Conservation (phyloP, 2,329 filamentous ascomycete genomes). For the Ascochyta viciae-villosae region DNA sequence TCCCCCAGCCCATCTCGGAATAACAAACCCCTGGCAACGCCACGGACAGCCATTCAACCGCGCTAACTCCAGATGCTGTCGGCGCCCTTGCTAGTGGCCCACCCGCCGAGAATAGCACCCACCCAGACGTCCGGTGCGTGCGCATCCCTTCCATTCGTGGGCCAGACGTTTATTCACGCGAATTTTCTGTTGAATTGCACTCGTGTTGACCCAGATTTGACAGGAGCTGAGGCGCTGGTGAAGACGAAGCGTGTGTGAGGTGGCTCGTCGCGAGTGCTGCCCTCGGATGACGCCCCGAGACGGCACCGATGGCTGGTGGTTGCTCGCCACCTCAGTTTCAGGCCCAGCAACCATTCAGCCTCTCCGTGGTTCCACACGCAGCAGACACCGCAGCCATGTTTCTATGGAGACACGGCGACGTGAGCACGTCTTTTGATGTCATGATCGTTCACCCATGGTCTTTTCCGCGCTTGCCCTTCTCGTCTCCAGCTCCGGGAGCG, state of each 20-base stretch:
- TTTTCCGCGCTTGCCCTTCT: constrained; percentile 16
- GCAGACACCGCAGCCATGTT: constrained; percentile 17
- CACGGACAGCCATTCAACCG: constrained; percentile 10
- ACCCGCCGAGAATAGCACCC: constrained; percentile 18
- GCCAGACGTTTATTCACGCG: constrained; percentile 8
- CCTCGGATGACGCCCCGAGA: not conserved
- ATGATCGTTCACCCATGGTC: constrained; percentile 6
- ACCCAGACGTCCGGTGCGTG: constrained; percentile 6
- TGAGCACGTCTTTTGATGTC: constrained; percentile 18
- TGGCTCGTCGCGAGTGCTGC: not conserved
- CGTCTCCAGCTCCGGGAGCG: constrained; percentile 11
- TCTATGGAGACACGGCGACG: constrained; percentile 19
- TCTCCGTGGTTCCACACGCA: constrained; percentile 15
- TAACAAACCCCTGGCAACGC: constrained; percentile 17
- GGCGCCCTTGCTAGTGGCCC: constrained; percentile 2
- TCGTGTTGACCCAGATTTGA: constrained; percentile 12
- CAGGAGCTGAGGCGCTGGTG: constrained; percentile 8
- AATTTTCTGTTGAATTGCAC: constrained; percentile 16
- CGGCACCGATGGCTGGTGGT: constrained; percentile 4
- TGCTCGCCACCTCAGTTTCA: constrained; percentile 17
- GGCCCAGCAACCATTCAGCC: constrained; percentile 1
- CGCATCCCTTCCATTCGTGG: constrained; percentile 16
- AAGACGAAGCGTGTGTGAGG: constrained; percentile 5
- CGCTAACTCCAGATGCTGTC: constrained; percentile 10
- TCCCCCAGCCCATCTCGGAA: constrained; percentile 11